Base-by-base conservation (phyloP, 306 rosid species). In the Begonia loranthoides region DNA sequence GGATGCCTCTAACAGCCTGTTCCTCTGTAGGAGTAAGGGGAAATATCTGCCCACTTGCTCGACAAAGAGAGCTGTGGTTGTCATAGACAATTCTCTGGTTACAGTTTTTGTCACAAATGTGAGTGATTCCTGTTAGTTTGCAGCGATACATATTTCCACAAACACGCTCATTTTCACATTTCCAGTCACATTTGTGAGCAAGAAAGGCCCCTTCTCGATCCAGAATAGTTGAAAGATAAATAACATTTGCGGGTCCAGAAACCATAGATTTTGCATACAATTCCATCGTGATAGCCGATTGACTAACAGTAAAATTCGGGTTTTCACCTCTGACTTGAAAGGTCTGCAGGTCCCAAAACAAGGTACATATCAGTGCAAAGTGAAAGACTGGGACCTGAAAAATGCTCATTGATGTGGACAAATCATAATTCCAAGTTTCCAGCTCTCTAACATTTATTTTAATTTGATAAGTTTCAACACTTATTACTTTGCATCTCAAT, bases 81-180 rank as follows among this genome's bases (percentile, higher is more conserved):
- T 92, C 99, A 64, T 86, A 92, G 61, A 92, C 54, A 77, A 92
- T 92, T 75, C 93, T 75, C 79, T 83, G 96, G 76, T 83, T 70
- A 77, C 96, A 92, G 76, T 92, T 92, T 58, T 83, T 86, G 84
- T 92, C 99, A 69, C 99, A 90, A 59, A 90, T 86, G 79, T 90
- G 99, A 70, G 95, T 90, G 61, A 80, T 71, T 56, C 96, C 96
- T 34, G 99, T 86, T 51, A 76, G 66, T 73, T 86, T 90, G 93
- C 99, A 90, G 70, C 82, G 78, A 62, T 82, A 90, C 84, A 86
- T 86, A 64, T 90, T 90, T 52, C 94, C 99, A 60, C 81, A 90
- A 45, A 90, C 79, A 68, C 71, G 88, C 66, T 90, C 99, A 3
- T 86, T 90, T 75, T 90, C 61, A 69, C 99, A 90, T 66, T 90